phyloP scores from a whole-genome alignment of 192 early-diverging fungal genomes.

The Gamsiella multidivaricata region DNA sequence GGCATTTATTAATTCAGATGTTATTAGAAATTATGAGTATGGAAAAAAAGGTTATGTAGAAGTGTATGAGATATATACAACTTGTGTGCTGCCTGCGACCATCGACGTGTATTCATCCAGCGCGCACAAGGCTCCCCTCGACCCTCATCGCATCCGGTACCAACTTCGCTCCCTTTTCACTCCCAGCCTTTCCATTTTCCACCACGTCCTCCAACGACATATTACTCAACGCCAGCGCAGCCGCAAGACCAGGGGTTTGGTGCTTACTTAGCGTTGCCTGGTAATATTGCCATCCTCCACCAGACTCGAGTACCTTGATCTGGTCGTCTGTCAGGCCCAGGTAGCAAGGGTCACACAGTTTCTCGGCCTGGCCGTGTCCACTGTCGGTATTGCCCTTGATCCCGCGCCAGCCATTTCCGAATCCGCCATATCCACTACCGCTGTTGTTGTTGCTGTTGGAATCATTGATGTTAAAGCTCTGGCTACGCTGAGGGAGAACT shows the following conservation, averaged over 20 bases:
- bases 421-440: conserved; percentile 24
- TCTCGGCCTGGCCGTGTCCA: conserved; percentile 34
- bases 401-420: conserved; percentile 32
- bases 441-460: background rate
- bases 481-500: conserved; percentile 10
- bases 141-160: background rate
- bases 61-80: too few species aligned
- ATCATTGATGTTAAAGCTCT: conserved; percentile 15
- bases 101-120: too few species aligned
- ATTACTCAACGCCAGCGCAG: conserved; percentile 27
- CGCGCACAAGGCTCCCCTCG: background rate
- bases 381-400: conserved; percentile 45
- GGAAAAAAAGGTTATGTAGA: too few species aligned
- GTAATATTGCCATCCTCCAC: conserved; percentile 53
- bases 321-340: conserved; percentile 43
- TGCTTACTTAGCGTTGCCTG: conserved; percentile 40
- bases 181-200: background rate
- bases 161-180: background rate
- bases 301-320: conserved; percentile 39
- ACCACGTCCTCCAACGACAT: conserved; percentile 11
- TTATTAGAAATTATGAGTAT: too few species aligned
- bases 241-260: conserved; percentile 27
- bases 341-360: conserved; percentile 49
- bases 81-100: too few species aligned
- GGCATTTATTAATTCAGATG: too few species aligned